Evolutionary conservation across 1,284 basidiomycete species (phyloP), one percentile per base, ranked within the genome.

Genomic region (Sporisorium sorghi): DNA sequence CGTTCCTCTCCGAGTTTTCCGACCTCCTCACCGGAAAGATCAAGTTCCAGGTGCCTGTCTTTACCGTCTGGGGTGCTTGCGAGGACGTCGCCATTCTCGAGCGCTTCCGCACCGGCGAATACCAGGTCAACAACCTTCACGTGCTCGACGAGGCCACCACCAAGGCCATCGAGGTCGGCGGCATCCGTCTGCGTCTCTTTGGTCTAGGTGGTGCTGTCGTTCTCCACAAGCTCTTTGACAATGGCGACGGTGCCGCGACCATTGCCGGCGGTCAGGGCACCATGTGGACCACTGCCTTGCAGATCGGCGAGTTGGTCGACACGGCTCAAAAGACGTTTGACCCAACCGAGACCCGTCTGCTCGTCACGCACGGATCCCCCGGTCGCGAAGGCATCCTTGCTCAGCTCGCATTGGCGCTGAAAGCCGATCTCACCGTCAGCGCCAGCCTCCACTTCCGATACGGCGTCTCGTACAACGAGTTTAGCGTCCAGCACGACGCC

Each of bases 361-460:
- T 99, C 60, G 88, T 99, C 80, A 93, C 93, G 0, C 95, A 99
- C 81, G 92, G 94, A 42, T 92, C 92, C 51, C 92, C 95, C 26
- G 95, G 95, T 8, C 89, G 95, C 53, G 94, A 97, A 83, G 96
- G 94, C 39, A 89, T 99, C 65, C 90, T 99, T 40, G 89, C 93
- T 8, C 94, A 97, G 84, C 90, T 99, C 50, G 91, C 92, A 2
- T 89, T 97, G 55, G 90, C 92, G 33, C 88, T 96, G 83, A 97
- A 97, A 85, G 93, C 94, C 2, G 97, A 99, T 85, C 88, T 98
- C 50, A 96, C 95, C 37, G 88, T 99, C 65, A 96, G 93, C 12
- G 94, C 93, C 8, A 94, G 95, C 42, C 89, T 99, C 33, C 97
- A 99, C 86, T 98, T 99, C 90, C 92, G 97, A 60, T 97, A 98